Percentiles rank a stretch among this genome's conserved stretches.
Evolutionary conservation across 345 rosid species (phyloP).

Genomic region (Populus pruinosa): DNA sequence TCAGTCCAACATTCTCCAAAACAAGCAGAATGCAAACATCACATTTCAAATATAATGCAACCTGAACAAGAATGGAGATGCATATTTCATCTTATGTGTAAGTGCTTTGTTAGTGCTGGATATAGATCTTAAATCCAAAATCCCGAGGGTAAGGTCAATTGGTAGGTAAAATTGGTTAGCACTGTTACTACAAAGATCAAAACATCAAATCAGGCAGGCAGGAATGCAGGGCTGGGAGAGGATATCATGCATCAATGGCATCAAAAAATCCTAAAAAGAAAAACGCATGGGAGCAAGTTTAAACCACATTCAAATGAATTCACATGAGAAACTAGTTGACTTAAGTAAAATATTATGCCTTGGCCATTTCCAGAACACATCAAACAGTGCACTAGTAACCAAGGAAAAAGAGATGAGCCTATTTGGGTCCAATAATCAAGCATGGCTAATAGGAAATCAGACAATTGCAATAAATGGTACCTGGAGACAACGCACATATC

Average conservation of each 20-base stretch:
- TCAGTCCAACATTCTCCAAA: background rate
- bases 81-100: background rate
- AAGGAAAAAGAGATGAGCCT: background rate
- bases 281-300: background rate
- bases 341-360: background rate
- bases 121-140: background rate
- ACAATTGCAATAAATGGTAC: constrained; percentile 30
- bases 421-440: background rate
- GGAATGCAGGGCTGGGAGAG: background rate
- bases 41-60: background rate
- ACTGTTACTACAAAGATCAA: background rate
- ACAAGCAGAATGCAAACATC: background rate
- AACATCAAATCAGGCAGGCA: background rate
- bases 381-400: background rate
- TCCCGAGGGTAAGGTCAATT: background rate
- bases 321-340: background rate
- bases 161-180: background rate
- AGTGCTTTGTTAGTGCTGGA: background rate
- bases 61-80: background rate
- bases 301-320: background rate
- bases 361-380: background rate
- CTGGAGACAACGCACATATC: constrained; percentile 98
- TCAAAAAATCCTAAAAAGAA: background rate
- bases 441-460: background rate
- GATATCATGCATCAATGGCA: background rate